Evolutionary conservation across 1,284 basidiomycete species (phyloP).

Genomic region (Sporisorium sorghi): DNA sequence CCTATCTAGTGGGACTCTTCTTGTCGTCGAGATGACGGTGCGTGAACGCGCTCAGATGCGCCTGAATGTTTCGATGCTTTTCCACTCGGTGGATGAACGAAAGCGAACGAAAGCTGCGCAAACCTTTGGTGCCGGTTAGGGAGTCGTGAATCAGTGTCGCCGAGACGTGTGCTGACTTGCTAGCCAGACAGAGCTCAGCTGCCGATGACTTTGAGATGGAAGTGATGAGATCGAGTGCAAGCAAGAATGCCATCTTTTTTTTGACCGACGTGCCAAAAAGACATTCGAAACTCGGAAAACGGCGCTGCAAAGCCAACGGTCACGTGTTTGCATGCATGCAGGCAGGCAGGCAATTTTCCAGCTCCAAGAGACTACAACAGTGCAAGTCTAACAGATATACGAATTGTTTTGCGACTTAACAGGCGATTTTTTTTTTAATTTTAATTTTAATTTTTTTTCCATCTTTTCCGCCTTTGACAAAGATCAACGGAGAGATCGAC

Average conservation of each 20-base stretch:
- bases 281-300: constrained; percentile 3
- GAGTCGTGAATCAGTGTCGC: neutral
- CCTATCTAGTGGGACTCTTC: neutral
- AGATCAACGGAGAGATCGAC: no score
- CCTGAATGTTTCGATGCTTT: neutral
- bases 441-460: no score
- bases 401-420: no score
- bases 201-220: neutral
- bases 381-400: no score
- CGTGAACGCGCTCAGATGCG: neutral
- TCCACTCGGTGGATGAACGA: no score
- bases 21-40: neutral
- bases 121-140: neutral
- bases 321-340: neutral
- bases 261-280: constrained; percentile 1
- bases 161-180: neutral
- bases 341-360: no score
- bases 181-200: neutral
- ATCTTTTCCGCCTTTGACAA: no score
- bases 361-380: no score
- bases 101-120: neutral
- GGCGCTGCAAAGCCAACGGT: neutral
- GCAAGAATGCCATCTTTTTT: no score
- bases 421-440: no score
- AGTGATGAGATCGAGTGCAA: no score